Evolutionary conservation across 2,329 filamentous ascomycete species (phyloP).

Genomic region (Catunica adiposa): DNA sequence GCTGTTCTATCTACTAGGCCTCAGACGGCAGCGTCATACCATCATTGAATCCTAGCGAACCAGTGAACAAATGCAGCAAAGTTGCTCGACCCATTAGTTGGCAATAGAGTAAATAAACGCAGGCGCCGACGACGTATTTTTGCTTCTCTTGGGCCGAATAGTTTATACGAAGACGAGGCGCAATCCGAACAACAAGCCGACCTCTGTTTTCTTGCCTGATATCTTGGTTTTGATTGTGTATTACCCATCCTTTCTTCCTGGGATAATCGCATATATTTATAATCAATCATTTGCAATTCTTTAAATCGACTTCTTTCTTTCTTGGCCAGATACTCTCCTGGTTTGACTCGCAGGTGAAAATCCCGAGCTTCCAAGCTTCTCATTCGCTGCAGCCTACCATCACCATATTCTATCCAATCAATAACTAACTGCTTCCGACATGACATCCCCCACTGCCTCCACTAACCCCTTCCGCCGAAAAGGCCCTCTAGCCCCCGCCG

Average conservation of each 20-base stretch:
- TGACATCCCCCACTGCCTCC: constrained; percentile 8
- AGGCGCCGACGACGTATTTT: background rate
- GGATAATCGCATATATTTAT: background rate
- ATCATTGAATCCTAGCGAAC: background rate
- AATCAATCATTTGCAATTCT: no score
- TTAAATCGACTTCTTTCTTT: no score
- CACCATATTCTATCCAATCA: background rate
- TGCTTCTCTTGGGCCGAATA: background rate
- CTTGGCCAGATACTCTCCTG: background rate
- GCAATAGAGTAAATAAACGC: background rate
- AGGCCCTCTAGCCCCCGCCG: constrained; percentile 3
- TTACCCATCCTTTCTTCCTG: background rate
- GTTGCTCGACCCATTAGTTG: background rate
- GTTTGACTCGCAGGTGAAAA: background rate
- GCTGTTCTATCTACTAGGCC: no score
- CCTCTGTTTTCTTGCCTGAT: background rate
- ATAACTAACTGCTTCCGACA: background rate
- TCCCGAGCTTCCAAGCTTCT: background rate
- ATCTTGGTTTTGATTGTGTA: background rate
- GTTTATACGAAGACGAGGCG: constrained; percentile 1
- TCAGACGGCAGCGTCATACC: background rate
- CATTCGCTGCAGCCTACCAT: background rate
- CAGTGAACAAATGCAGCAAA: background rate
- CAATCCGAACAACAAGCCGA: constrained; percentile 1
- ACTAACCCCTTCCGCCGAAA: constrained; percentile 13